phyloP scores from a whole-genome alignment of 2,329 filamentous ascomycete species.

The Myriosclerotinia scirpicola region DNA sequence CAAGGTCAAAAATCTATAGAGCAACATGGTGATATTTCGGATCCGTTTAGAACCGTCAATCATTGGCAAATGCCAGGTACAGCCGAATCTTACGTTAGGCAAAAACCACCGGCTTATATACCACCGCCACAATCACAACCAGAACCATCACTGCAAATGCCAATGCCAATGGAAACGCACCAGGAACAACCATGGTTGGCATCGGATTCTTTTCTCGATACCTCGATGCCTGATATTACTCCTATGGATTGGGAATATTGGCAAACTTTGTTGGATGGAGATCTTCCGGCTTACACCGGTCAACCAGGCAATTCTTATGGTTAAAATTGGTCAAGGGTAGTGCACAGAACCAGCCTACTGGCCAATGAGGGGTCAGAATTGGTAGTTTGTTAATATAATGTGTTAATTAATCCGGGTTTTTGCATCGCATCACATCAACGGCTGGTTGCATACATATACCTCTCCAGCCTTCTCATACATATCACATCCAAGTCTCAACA shows the following conservation, averaged over 20 bases:
- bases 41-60: constrained; percentile 7
- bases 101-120: constrained; percentile 18
- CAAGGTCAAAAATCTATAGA: constrained; percentile 4
- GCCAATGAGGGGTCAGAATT: no score
- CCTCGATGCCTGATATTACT: constrained; percentile 33
- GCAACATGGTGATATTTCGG: not conserved
- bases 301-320: not conserved
- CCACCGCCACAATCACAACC: constrained; percentile 4
- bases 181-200: constrained; percentile 17
- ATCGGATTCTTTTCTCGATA: constrained; percentile 26
- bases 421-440: no score
- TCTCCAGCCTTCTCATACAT: no score
- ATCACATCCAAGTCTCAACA: no score
- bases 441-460: no score
- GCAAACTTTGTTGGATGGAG: constrained; percentile 38
- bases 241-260: constrained; percentile 40
- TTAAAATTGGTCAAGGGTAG: not conserved
- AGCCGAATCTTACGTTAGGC: constrained; percentile 15
- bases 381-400: no score
- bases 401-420: no score
- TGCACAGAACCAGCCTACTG: no score
- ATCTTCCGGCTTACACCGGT: constrained; percentile 30
- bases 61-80: constrained; percentile 10
- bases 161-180: not conserved
- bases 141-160: constrained; percentile 7